These are phyloP conservation scores for Fusarium udum DNA, from an alignment of 2,329 filamentous ascomycete genomes.

Conservation along the genomic window DNA sequence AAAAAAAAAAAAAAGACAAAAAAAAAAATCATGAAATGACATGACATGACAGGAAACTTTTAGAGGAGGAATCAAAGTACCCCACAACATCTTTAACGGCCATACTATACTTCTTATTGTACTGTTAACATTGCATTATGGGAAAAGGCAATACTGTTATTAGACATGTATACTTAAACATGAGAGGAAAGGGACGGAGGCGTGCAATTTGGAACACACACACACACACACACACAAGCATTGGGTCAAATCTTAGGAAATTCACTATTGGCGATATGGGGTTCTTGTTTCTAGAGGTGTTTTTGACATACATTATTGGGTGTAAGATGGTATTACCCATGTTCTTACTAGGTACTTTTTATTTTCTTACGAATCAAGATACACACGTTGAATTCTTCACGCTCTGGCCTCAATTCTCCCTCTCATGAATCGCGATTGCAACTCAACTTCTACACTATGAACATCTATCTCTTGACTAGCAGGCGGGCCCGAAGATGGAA, in stretches of 20 bases:
- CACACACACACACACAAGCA: constrained; percentile 14
- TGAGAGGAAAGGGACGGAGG: neutral
- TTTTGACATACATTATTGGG: neutral
- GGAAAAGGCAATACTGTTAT: constrained; percentile 1
- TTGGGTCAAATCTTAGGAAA: constrained; percentile 13
- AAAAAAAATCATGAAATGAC: neutral
- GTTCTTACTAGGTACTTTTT: neutral
- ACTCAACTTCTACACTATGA: neutral
- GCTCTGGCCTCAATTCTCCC: neutral
- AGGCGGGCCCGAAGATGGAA: neutral
- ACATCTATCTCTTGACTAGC: neutral
- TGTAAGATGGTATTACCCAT: constrained; percentile 6
- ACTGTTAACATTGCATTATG: constrained; percentile 12
- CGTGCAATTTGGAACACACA: constrained; percentile 5
- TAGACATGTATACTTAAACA: neutral
- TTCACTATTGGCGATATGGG: constrained; percentile 22
- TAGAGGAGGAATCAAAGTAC: constrained; percentile 19
- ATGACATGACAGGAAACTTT: constrained; percentile 11
- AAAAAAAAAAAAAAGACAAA: neutral
- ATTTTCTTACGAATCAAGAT: constrained; percentile 20
- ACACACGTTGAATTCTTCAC: constrained; percentile 9
- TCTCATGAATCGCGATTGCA: neutral
- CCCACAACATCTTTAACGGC: constrained; percentile 19
- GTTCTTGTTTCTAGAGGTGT: constrained; percentile 19
- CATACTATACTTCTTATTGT: constrained; percentile 8